Evolutionary conservation across 441 rosid species (phyloP), one percentile per base, ranked within the genome.

Genomic region (Populus trichocarpa): DNA sequence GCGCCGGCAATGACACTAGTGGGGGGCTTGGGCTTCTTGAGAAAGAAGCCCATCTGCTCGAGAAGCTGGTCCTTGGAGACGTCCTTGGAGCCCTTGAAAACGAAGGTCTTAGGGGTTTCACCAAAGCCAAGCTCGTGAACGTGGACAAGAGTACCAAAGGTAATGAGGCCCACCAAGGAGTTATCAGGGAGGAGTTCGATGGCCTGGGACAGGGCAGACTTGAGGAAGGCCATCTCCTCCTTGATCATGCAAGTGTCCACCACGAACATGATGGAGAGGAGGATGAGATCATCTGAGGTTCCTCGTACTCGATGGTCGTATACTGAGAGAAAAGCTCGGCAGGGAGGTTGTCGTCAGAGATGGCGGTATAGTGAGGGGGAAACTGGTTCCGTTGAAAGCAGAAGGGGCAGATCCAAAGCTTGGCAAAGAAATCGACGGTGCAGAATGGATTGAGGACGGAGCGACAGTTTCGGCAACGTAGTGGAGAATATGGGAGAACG

Each of bases 381-480:
- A 95, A 93, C 68, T 91, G 93, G 79, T 90, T 95, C 68, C 99
- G 97, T 64, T 88, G 89, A 81, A 88, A 93, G 86, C 97, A 96
- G 84, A 93, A 86, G 63, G 97, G 97, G 77, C 97, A 96, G 84
- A 92, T 91, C 98, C 97, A 93, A 77, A 85, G 84, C 88, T 84
- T 92, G 73, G 92, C 92, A 4, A 90, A 75, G 83, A 87, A 96
- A 82, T 96, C 98, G 32, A 92, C 91, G 70, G 87, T 84, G 70
- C 90, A 86, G 86, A 87, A 96, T n/a, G 98, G 99, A 78, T 93
- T 96, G 76, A 96, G 90, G 26, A 92, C 87, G 61, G 97, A 93
- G 77, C 97, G 91, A 78, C 99, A 96, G 64, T 85, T 89, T 26
- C 95, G 92, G 84, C 97, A 93, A 70, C 97, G 95, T 70, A 93